Evolutionary conservation across 2,329 filamentous ascomycete species (phyloP).

Genomic region (Mycosphaerelloides madeirae): DNA sequence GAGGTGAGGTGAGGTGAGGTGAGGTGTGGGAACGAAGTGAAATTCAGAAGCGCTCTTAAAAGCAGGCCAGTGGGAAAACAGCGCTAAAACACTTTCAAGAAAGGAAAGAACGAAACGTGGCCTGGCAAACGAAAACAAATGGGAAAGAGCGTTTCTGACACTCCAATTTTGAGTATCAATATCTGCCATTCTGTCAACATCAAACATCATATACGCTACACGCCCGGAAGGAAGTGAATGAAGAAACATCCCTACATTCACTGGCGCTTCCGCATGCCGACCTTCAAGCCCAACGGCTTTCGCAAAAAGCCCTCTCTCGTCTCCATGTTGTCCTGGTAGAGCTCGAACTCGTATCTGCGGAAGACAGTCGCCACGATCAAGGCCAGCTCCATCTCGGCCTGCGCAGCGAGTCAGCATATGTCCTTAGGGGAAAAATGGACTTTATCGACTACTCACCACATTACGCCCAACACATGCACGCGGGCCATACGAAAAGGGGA

Average conservation of each 20-base stretch:
- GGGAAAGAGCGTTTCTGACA: neutral
- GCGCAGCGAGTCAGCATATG: constrained; percentile 2
- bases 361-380: constrained; percentile 37
- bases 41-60: neutral
- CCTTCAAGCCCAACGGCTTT: constrained; percentile 31
- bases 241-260: neutral
- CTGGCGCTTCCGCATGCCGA: constrained; percentile 22
- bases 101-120: neutral
- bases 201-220: no score
- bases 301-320: constrained; percentile 34
- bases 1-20: neutral
- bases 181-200: neutral
- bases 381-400: constrained; percentile 39
- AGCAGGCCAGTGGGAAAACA: neutral
- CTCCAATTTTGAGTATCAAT: neutral
- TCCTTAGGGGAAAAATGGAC: neutral
- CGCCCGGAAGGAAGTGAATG: no score
- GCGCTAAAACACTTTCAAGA: neutral
- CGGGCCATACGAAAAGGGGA: constrained; percentile 41
- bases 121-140: neutral
- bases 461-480: constrained; percentile 42
- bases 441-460: constrained; percentile 22
- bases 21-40: neutral
- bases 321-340: constrained; percentile 32
- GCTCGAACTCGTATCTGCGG: constrained; percentile 33